A percentile compares a stretch with the other conserved stretches of the same genome.
Evolutionary conservation across 2,329 filamentous ascomycete species (phyloP).

Genomic region (Aspergillus calidoustus): DNA sequence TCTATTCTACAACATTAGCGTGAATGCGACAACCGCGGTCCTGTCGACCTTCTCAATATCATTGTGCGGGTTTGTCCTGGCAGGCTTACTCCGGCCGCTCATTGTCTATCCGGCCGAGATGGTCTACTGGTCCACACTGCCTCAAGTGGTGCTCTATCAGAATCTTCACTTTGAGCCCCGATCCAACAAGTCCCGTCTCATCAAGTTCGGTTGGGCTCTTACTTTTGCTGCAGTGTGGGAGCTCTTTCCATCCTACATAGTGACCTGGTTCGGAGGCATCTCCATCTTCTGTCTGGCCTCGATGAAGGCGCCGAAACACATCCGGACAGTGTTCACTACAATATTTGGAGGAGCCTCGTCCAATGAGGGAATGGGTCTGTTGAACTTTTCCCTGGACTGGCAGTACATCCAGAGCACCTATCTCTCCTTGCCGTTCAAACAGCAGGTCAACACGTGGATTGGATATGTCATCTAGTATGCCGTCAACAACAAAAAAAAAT

Average conservation of each 20-base stretch:
- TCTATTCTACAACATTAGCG: conserved; percentile 49
- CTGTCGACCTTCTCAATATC: conserved; percentile 59
- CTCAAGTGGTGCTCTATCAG: conserved; percentile 40
- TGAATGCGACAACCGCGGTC: conserved; percentile 51
- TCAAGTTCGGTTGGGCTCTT: conserved; percentile 40
- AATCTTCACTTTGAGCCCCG: conserved; percentile 38
- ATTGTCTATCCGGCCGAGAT: conserved; percentile 61
- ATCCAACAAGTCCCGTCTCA: conserved; percentile 32
- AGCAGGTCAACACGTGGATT: conserved; percentile 53
- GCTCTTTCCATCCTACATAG: conserved; percentile 32
- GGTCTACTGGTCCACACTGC: conserved; percentile 59
- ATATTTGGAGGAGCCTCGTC: conserved; percentile 31
- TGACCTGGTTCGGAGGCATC: conserved; percentile 30
- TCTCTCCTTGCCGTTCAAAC: conserved; percentile 56
- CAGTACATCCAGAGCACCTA: conserved; percentile 56
- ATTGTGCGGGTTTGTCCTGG: conserved; percentile 60
- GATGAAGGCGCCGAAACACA: conserved; percentile 16
- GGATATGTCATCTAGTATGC: conserved; percentile 56
- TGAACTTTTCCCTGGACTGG: conserved; percentile 33
- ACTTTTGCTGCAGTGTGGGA: conserved; percentile 26
- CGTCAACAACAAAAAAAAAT: too few relatives aligned
- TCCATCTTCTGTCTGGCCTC: conserved; percentile 28
- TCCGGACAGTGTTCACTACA: conserved; percentile 19
- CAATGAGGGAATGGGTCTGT: conserved; percentile 32
- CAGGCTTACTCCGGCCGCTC: conserved; percentile 58